Base-by-base conservation (phyloP, 75 land plant species). In the Adiantum capillusveneris region DNA sequence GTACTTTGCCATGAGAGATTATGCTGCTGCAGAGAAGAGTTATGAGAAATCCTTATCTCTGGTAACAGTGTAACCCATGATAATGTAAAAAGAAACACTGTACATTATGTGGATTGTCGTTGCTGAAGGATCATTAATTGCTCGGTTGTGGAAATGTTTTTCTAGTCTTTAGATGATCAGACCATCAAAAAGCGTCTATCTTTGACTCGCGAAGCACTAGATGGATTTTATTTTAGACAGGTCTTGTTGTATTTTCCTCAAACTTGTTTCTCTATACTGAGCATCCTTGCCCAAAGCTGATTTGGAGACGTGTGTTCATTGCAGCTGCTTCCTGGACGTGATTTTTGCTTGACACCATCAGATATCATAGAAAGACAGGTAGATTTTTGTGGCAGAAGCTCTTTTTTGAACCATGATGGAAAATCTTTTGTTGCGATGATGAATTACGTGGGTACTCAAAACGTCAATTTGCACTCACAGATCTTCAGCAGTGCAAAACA, bases 221-320 rank as follows among this genome's bases (percentile, higher is more conserved):
- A 66, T 37, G 67, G 67, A 25, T 71, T 71, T 31, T 71, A 71
- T 57, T 71, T 71, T 43, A 68, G 74, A 17, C 68, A 66, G 62
- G 68, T 66, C 14, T 2, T 18, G 18, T 17, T 46, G 18, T 2
- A n/a, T 3, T 46, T 46, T 6, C 22, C 50, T 17, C 3, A 5
- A 18, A 18, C 14, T 14, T 46, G 9, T 14, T 41, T 41, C 43
- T 41, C 43, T 41, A 14, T 41, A 41, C 43, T 41, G 43, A 14
- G 43, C 43, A 41, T 41, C 12, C 43, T 41, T 9, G n/a, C n/a
- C n/a, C n/a, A n/a, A n/a, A n/a, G n/a, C n/a, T n/a, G n/a, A n/a
- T n/a, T n/a, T n/a, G n/a, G n/a, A n/a, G n/a, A n/a, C n/a, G n/a
- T n/a, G n/a, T n/a, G n/a, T n/a, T n/a, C n/a, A n/a, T 34, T 57